A percentile compares a stretch with the other conserved stretches of the same genome.
phyloP scores from a whole-genome alignment of 2,329 filamentous ascomycete genomes.

The Trichoderma cornu-damae region DNA sequence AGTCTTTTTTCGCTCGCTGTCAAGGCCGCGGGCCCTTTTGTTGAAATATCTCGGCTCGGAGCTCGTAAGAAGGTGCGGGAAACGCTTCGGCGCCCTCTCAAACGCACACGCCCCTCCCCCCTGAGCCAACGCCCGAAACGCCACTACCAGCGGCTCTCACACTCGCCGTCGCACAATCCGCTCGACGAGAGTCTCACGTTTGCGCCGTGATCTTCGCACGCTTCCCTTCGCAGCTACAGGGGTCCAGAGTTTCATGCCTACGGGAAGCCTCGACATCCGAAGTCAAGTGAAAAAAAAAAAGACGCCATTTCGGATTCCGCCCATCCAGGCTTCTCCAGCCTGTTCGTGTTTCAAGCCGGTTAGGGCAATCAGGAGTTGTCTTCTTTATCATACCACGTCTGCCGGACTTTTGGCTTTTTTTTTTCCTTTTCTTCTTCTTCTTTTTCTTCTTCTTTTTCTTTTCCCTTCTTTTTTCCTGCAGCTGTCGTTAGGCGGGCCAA shows the following conservation, averaged over 20 bases:
- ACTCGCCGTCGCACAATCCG: slow-evolving; percentile 21
- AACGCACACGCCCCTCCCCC: slow-evolving; percentile 16
- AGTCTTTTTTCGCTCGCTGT: neutral
- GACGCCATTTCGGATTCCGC: slow-evolving; percentile 6
- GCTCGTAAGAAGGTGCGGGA: neutral
- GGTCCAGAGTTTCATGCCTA: slow-evolving; percentile 17
- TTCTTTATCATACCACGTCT: slow-evolving; percentile 17
- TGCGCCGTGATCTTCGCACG: neutral
- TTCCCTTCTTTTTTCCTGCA: slow-evolving; percentile 22
- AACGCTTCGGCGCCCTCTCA: slow-evolving; percentile 4
- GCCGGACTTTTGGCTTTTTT: slow-evolving; percentile 17
- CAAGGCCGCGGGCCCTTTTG: neutral
- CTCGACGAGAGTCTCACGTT: slow-evolving; percentile 6
- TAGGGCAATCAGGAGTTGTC: neutral
- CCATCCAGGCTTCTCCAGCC: slow-evolving; percentile 7
- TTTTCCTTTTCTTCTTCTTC: slow-evolving; percentile 23
- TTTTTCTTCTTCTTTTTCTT: slow-evolving; percentile 20
- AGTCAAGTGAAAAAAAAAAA: slow-evolving; percentile 3
- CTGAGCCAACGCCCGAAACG: slow-evolving; percentile 18
- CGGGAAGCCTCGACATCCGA: slow-evolving; percentile 17
- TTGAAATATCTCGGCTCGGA: neutral
- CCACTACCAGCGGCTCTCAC: slow-evolving; percentile 19
- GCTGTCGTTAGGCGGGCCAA: slow-evolving; percentile 23
- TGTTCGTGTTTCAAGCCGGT: slow-evolving; percentile 6
- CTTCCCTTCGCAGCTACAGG: slow-evolving; percentile 11